phyloP scores from a whole-genome alignment of 2,329 filamentous ascomycete genomes.

The Canariomyces notabilis region DNA sequence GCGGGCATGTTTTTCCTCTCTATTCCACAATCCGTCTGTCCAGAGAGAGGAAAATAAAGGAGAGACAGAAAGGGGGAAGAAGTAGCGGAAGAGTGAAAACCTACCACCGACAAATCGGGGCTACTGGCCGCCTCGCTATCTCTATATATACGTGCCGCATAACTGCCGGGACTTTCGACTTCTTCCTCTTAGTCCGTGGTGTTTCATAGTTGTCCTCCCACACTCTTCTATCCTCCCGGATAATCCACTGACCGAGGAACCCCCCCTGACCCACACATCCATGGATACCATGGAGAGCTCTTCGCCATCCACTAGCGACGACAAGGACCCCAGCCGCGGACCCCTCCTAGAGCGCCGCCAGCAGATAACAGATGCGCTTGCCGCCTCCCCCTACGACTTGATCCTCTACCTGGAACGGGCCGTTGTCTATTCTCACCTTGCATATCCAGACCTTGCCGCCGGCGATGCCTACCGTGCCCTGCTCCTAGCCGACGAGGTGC shows the following conservation, averaged over 20 bases:
- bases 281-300: slow-evolving; percentile 29
- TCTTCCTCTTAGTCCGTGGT: no score
- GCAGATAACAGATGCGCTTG: slow-evolving; percentile 51
- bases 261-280: no score
- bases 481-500: slow-evolving; percentile 76
- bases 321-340: slow-evolving; percentile 36
- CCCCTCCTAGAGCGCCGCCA: slow-evolving; percentile 50
- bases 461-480: slow-evolving; percentile 88
- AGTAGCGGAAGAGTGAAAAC: not conserved
- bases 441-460: slow-evolving; percentile 83
- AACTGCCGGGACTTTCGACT: no score
- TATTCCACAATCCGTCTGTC: not conserved
- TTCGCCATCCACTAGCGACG: slow-evolving; percentile 26
- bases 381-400: slow-evolving; percentile 53
- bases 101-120: not conserved
- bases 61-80: not conserved
- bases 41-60: not conserved
- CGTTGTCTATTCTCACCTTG: slow-evolving; percentile 64
- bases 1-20: not conserved
- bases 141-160: not conserved
- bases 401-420: slow-evolving; percentile 66
- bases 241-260: no score
- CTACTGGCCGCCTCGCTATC: not conserved
- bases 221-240: no score
- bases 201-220: no score